Percentiles rank a stretch among this genome's conserved stretches.
phyloP scores from a whole-genome alignment of 1,284 basidiomycete species.

The Peniophora sp. region DNA sequence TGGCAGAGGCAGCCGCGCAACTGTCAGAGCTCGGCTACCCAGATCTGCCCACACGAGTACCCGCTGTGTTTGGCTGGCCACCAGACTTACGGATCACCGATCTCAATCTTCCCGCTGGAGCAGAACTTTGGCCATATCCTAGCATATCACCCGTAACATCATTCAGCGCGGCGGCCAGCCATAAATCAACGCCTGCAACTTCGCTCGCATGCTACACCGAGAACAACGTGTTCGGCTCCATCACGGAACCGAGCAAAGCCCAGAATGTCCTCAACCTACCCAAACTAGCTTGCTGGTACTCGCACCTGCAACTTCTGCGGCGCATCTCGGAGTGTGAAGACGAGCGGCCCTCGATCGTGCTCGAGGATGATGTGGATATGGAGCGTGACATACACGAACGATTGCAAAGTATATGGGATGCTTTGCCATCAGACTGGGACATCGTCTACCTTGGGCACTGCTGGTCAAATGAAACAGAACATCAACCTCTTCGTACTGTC shows the following conservation, averaged over 20 bases:
- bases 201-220: slow-evolving; percentile 41
- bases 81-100: slow-evolving; percentile 13
- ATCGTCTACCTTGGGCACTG: slow-evolving; percentile 70
- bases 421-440: slow-evolving; percentile 63
- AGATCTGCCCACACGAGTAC: neutral
- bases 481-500: slow-evolving; percentile 18
- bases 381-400: slow-evolving; percentile 54
- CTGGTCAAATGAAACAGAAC: slow-evolving; percentile 56
- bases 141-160: no score
- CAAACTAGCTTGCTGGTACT: slow-evolving; percentile 70
- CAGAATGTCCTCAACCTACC: slow-evolving; percentile 46
- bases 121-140: slow-evolving; percentile 23
- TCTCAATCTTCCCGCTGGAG: slow-evolving; percentile 27
- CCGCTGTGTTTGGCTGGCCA: slow-evolving; percentile 37
- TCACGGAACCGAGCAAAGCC: slow-evolving; percentile 29
- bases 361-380: slow-evolving; percentile 79
- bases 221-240: slow-evolving; percentile 34
- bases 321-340: slow-evolving; percentile 24
- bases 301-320: slow-evolving; percentile 53
- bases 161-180: no score
- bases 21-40: neutral
- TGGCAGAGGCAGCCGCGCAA: neutral
- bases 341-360: slow-evolving; percentile 35
- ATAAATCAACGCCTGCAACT: no score
- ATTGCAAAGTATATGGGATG: slow-evolving; percentile 43